These are phyloP conservation scores for Globisporangium abappressorium DNA, from an alignment of 352 stramenopile genomes.

Conservation along the genomic window DNA sequence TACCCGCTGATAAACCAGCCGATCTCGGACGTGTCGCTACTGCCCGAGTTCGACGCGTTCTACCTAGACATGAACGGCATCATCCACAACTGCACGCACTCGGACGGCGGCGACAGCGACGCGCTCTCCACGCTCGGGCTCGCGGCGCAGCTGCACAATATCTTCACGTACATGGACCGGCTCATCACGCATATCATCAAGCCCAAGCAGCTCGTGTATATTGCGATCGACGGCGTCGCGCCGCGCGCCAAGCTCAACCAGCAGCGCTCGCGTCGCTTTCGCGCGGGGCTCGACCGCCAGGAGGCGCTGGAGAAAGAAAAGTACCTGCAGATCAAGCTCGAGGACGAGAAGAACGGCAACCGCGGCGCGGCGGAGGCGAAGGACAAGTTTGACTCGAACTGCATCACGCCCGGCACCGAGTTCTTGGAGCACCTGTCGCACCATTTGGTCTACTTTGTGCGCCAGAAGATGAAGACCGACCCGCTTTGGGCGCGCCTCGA, in stretches of 20 bases:
- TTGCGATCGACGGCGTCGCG: slow-evolving; percentile 98
- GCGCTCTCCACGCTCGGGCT: slow-evolving; percentile 90
- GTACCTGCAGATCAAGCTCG: slow-evolving; percentile 64
- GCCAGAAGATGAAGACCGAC: slow-evolving; percentile 96
- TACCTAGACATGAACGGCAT: slow-evolving; percentile 99
- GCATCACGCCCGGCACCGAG: slow-evolving; percentile 99
- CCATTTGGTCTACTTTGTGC: slow-evolving; percentile 91
- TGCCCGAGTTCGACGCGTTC: slow-evolving; percentile 98
- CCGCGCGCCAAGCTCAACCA: slow-evolving; percentile 99
- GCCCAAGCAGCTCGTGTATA: slow-evolving; percentile 96
- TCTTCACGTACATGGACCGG: slow-evolving; percentile 91
- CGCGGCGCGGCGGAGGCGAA: slow-evolving; percentile 25
- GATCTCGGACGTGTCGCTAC: slow-evolving; percentile 94
- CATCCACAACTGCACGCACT: slow-evolving; percentile 99
- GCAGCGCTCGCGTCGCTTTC: slow-evolving; percentile 96
- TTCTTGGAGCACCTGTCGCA: slow-evolving; percentile 96
- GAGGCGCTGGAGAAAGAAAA: slow-evolving; percentile 64
- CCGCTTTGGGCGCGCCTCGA: slow-evolving; percentile 94
- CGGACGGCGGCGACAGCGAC: slow-evolving; percentile 87
- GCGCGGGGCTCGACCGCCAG: slow-evolving; percentile 78
- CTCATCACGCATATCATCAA: slow-evolving; percentile 97
- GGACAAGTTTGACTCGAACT: slow-evolving; percentile 98
- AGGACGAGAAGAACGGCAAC: slow-evolving; percentile 73
- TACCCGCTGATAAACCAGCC: slow-evolving; percentile 99
- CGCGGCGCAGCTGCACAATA: slow-evolving; percentile 92